Evolutionary conservation across 108 stramenopile genomes (phyloP), one percentile per base, ranked within the genome.

Genomic region (Mayamaea pseudoterrestris): DNA sequence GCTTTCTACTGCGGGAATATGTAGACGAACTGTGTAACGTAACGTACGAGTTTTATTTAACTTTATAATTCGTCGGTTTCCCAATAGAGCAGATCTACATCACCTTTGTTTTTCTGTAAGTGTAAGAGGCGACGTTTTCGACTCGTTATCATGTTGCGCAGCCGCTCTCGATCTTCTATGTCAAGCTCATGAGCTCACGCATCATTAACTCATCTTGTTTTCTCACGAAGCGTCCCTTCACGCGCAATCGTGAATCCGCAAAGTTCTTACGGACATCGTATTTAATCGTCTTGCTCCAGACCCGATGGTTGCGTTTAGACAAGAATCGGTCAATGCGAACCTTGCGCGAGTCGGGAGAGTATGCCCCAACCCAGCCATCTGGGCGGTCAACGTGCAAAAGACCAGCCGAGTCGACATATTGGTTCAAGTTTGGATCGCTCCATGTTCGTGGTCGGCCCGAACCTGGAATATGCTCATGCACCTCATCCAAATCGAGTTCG

Each of bases 231-330:
- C 96, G 74, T 2, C 95, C 98, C 71, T 96, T 97, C 26, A 97
- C 94, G 8, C 98, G 76, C 49, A 96, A 47, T 35, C 98, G 72
- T 52, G 87, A 87, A 60, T 97, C 96, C 7, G 98, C 98, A 63
- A 99, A 96, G 51, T 94, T 95, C 62, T 99, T 97, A n/a, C 98
- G 69, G 5, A 95, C 93, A 57, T 95, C 96, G 63, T 99, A 99
- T 63, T 96, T 96, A 17, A 99, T 94, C 53, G 83, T 95, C 57
- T 94, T 92, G 49, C 84, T 86, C 98, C 98, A 99, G 14, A 95
- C 89, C 30, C 97, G 81, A 35, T 89, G 73, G 41, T 90, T 74
- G 27, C 95, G 61, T 65, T 97, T 98, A 55, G 85, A 83, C 45
- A 94, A 48, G 69, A 97, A 98, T 23, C 78, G 65, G 34, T 80